Evolutionary conservation across 139 green algal genomes (phyloP).

Genomic region (Haematococcus lacustris): DNA sequence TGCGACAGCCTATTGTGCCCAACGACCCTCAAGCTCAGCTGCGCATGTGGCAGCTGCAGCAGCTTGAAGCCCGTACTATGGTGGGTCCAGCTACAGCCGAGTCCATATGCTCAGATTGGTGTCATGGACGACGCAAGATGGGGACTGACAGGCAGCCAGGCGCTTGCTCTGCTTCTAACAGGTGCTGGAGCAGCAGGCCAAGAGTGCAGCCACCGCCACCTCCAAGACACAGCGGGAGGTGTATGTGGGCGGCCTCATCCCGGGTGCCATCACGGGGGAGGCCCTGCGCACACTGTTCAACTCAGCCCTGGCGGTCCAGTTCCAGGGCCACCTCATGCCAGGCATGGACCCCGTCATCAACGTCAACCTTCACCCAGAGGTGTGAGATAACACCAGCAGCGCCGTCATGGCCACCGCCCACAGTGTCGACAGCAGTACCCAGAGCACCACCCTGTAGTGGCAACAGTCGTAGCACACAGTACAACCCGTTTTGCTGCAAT

Average conservation of each 20-base stretch:
- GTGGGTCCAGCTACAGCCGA: no score
- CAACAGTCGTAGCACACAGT: no score
- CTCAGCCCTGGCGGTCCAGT: conserved; percentile 60
- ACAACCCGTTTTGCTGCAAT: no score
- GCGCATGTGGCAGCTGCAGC: conserved; percentile 71
- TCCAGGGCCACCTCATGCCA: conserved; percentile 34
- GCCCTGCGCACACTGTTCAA: conserved; percentile 73
- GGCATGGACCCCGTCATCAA: conserved; percentile 65
- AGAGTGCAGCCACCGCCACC: conserved; percentile 47
- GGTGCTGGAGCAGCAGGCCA: conserved; percentile 79
- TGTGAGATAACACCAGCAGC: no score
- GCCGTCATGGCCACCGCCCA: no score
- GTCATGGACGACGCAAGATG: no score
- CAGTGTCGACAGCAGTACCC: no score
- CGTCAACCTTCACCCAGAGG: conserved; percentile 40
- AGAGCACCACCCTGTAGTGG: no score
- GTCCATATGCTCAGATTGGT: no score
- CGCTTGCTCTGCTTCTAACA: no score
- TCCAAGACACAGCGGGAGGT: conserved; percentile 76
- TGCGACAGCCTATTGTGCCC: background rate
- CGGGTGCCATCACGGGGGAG: conserved; percentile 57
- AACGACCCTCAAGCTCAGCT: conserved; percentile 11
- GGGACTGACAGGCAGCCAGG: no score
- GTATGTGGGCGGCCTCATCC: conserved; percentile 72
- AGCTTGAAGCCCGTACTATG: conserved; percentile 62